phyloP scores from a whole-genome alignment of 768 basidiomycete genomes.

The Kwoniella dejecticola region DNA sequence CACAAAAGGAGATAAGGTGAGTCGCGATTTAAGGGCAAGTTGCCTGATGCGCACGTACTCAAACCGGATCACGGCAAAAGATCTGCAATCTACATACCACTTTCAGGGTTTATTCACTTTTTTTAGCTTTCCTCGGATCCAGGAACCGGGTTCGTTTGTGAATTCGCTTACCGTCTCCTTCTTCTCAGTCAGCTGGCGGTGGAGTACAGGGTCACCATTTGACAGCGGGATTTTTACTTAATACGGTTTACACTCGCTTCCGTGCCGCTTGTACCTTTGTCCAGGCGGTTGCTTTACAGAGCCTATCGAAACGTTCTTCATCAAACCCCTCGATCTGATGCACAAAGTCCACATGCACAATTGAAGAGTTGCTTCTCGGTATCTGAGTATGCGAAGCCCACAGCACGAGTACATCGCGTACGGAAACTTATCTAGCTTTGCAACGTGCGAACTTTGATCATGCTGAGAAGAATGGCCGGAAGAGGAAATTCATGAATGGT shows the following conservation, averaged over 20 bases:
- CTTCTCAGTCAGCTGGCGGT: not conserved
- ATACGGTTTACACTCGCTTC: conserved; percentile 8
- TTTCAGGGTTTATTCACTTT: not conserved
- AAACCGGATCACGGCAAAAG: not conserved
- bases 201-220: not conserved
- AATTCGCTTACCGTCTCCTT: not conserved
- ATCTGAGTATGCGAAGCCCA: too few species aligned
- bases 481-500: not conserved
- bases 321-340: too few species aligned
- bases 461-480: not conserved
- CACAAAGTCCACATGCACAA: too few species aligned
- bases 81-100: not conserved
- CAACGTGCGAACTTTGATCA: too few species aligned
- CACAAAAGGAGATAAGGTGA: conserved; percentile 5
- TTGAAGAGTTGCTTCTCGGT: too few species aligned
- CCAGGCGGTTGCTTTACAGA: too few species aligned
- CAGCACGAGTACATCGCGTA: too few species aligned
- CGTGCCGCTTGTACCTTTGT: not conserved
- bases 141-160: conserved; percentile 12
- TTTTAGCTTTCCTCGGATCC: not conserved
- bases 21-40: not conserved
- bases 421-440: too few species aligned
- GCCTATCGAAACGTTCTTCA: too few species aligned
- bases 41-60: not conserved
- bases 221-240: not conserved